Base-by-base conservation (phyloP, 2,329 filamentous ascomycete species). In the Lecanoromycetidae sp. region DNA sequence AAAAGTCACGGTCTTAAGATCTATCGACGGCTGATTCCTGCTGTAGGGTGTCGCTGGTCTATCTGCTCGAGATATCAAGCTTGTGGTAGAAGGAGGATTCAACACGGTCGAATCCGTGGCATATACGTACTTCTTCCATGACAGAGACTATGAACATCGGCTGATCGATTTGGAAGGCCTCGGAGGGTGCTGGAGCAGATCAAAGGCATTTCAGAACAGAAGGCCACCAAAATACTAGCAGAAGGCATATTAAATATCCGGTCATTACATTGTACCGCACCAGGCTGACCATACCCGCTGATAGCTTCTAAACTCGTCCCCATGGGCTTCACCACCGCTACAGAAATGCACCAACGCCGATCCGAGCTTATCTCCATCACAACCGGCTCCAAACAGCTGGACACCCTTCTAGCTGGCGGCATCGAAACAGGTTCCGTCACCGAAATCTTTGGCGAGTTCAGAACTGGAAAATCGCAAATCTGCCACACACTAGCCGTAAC, bases 401-500 rank as follows among this genome's bases (percentile, higher is more conserved):
- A 98, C 61, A 96, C 91, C 12, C 72, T 98, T 19, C 76, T 98
- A 13, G 91, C 90, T 25, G 91, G 91, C 57, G 91, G 91, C 49
- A 77, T 98, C 42, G 93, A 98, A 66, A 98, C 91, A 0, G 93
- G 93, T 36, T 96, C 88, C 7, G 93, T 98, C 45, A 98, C 93
- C 0, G 93, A 98, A 66, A 82, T 98, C 3, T 98, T 98, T 61
- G 91, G 91, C 61, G 91, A 98, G 65, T 98, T 98, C 61, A 77
- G 91, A 58, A 98, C 91, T 0, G 93, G 91, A 64, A 98, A 98
- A 69, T 94, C 87, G 70, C 91, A 98, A 66, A 90, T 98, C 49
- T 98, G 91, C 59, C 93, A 98, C 63, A 98, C 91, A 0, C 74
- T 98, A n/a, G 91, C 93, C 0, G 91, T 98, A 25, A 98, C 91